Evolutionary conservation across 495 filamentous ascomycete species (phyloP), one percentile per base, ranked within the genome.

Genomic region (Glarea lozoyensis): DNA sequence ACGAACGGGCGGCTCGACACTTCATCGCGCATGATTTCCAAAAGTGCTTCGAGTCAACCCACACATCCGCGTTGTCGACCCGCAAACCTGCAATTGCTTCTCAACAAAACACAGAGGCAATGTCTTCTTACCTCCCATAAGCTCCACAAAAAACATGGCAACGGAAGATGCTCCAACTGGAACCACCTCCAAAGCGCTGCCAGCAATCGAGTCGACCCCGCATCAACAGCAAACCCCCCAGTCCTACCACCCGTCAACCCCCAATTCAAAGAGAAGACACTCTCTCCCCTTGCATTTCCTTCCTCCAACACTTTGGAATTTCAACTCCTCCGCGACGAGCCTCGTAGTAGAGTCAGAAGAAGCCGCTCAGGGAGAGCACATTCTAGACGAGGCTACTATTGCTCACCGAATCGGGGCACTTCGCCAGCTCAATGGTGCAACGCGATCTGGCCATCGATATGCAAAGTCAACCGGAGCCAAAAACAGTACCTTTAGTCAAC

Each of bases 401-500:
- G 54, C 54, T 1, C 46, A 51, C 25, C 50, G 55, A 35, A 54
- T 58, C 15, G 50, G 46, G 20, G 55, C 55, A 15, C 49, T 58
- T 32, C 55, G 55, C n/a, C 55, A 58, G 46, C 46, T 58, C 20
- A 54, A 54, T 40, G 52, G 48, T 40, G 48, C 46, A 11, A 54
- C 48, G 23, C 20, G 41, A 12, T 53, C 51, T 13, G 56, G 63
- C 19, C 64, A 61, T 52, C 61, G 56, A 39, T 68, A 68, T 56
- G 50, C 65, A 38, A 62, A 66, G 50, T 61, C 60, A 32, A 62
- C 64, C 2, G 66, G 62, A 32, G 68, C 70, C 43, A 60, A 67
- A 46, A 72, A 62, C 54, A 69, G 57, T 39, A 72, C 68, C 42
- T 75, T 72, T 45, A 74, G 64, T 10, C 68, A 72, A 43, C 73